These are phyloP conservation scores for Pythium rhizo-oryzae DNA, from an alignment of 352 stramenopile species.

Conservation along the genomic window DNA sequence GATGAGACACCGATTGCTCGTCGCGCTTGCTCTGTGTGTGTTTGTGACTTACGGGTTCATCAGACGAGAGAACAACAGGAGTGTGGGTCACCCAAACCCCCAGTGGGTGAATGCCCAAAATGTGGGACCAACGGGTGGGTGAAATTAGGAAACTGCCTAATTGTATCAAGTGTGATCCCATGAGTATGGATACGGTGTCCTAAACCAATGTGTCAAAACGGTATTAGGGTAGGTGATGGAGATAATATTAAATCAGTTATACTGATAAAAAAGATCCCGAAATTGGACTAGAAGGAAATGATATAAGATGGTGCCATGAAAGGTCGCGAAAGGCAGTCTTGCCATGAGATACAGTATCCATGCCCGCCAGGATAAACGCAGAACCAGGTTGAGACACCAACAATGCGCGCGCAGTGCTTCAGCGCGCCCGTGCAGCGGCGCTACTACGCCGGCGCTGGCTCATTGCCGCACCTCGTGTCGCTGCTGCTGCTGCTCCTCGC, in stretches of 20 bases:
- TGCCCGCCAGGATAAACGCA: background rate
- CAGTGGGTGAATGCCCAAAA: background rate
- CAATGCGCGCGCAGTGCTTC: constrained; percentile 63
- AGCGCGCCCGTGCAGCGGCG: constrained; percentile 48
- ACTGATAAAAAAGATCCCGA: too few relatives aligned
- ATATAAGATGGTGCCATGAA: background rate
- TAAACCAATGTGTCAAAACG: too few relatives aligned
- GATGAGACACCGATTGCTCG: constrained; percentile 4
- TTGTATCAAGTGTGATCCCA: too few relatives aligned
- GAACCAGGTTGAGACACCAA: background rate
- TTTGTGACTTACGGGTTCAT: constrained; percentile 2
- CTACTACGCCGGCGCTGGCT: constrained; percentile 61
- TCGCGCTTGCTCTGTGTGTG: background rate
- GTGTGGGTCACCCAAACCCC: background rate
- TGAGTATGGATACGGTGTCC: too few relatives aligned
- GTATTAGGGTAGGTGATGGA: too few relatives aligned
- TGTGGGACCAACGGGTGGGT: background rate
- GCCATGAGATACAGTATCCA: background rate
- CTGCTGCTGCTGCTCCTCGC: constrained; percentile 42
- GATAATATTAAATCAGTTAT: too few relatives aligned
- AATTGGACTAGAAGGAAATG: too few relatives aligned
- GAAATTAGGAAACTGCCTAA: background rate
- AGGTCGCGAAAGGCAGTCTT: background rate
- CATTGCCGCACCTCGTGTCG: constrained; percentile 53
- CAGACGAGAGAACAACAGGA: background rate